A percentile compares a stretch with the other conserved stretches of the same genome.
These are phyloP conservation scores for Cercophora samala DNA, from an alignment of 495 filamentous ascomycete genomes.

Conservation along the genomic window DNA sequence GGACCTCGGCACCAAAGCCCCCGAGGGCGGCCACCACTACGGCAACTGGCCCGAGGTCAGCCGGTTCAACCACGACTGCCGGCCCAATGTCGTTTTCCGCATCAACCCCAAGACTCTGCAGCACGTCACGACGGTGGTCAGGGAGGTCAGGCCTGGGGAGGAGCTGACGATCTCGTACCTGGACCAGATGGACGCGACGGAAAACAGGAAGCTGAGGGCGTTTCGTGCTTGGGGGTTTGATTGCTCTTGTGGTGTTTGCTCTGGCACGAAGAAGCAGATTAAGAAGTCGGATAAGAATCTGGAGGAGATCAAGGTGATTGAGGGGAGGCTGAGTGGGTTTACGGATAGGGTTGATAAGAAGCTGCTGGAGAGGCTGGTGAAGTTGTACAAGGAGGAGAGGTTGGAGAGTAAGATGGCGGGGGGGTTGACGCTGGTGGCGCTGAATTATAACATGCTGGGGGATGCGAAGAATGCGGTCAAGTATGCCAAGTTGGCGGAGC, in stretches of 20 bases:
- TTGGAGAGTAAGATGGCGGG: slow-evolving; percentile 25
- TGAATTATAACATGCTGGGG: slow-evolving; percentile 34
- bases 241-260: slow-evolving; percentile 25
- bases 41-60: slow-evolving; percentile 31
- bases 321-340: slow-evolving; percentile 21
- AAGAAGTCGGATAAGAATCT: slow-evolving; percentile 28
- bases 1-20: slow-evolving; percentile 14
- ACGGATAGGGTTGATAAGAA: slow-evolving; percentile 12
- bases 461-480: slow-evolving; percentile 23
- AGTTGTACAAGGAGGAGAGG: slow-evolving; percentile 30
- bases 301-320: slow-evolving; percentile 25
- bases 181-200: slow-evolving; percentile 18
- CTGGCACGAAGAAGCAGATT: background rate
- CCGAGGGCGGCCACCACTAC: slow-evolving; percentile 27
- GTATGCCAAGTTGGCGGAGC: slow-evolving; percentile 25
- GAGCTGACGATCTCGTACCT: slow-evolving; percentile 34
- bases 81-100: slow-evolving; percentile 31
- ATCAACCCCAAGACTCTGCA: slow-evolving; percentile 18
- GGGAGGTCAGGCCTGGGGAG: slow-evolving; percentile 25
- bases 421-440: slow-evolving; percentile 31
- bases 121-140: slow-evolving; percentile 27
- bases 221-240: slow-evolving; percentile 18
- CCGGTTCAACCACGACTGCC: slow-evolving; percentile 32
- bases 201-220: slow-evolving; percentile 17
- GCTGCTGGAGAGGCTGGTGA: slow-evolving; percentile 25